Conservation (phyloP, 805 yeast genomes). For the Kodamaea leandrae region DNA sequence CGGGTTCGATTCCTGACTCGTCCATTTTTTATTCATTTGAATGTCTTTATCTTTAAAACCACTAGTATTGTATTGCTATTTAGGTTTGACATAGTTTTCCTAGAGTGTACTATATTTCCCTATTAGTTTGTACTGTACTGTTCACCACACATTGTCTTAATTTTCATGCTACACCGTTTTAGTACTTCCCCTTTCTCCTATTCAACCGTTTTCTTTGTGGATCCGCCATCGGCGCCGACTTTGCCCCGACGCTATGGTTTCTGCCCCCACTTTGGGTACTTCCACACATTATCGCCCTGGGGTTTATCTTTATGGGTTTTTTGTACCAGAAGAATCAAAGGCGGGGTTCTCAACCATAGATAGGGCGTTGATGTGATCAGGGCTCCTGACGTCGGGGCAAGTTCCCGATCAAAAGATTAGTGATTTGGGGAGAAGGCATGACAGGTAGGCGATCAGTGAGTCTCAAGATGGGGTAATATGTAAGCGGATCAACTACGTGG, state of each 20-base stretch:
- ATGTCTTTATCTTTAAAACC: too few relatives aligned
- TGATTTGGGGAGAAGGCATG: too few relatives aligned
- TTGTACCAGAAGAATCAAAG: neutral
- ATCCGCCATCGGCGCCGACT: too few relatives aligned
- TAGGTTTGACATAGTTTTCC: neutral
- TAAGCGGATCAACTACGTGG: too few relatives aligned
- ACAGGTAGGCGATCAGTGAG: too few relatives aligned
- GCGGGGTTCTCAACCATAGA: neutral
- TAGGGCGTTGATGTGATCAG: neutral
- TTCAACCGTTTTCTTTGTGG: too few relatives aligned
- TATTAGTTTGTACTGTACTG: neutral
- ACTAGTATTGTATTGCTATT: too few relatives aligned
- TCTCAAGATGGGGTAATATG: too few relatives aligned
- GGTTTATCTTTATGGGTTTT: neutral
- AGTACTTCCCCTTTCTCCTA: neutral
- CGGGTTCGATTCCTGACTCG: conserved; percentile 13
- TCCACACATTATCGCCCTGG: too few relatives aligned
- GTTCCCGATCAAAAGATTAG: too few relatives aligned
- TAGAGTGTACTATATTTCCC: neutral
- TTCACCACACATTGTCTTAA: neutral
- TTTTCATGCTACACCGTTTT: neutral
- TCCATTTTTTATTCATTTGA: conserved; percentile 7
- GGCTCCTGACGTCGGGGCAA: neutral
- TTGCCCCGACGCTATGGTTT: too few relatives aligned
- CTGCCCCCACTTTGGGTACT: too few relatives aligned